phyloP scores from a whole-genome alignment of 2,329 filamentous ascomycete species.

The Boeremia lycopersici region DNA sequence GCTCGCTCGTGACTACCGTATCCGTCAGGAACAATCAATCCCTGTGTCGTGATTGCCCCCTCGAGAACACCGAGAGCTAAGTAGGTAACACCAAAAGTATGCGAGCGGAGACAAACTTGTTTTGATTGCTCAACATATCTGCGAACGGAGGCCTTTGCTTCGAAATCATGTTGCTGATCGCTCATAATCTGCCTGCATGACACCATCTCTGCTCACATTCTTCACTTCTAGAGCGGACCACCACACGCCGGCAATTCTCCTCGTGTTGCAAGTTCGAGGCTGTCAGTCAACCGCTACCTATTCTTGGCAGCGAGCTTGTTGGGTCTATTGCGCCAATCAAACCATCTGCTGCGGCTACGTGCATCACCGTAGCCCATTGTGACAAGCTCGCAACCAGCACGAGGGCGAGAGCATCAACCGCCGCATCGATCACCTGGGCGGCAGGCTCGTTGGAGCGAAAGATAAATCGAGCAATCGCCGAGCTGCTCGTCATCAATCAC shows the following conservation, averaged over 20 bases:
- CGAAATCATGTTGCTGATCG: neutral
- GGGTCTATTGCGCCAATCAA: conserved; percentile 11
- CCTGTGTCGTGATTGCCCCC: conserved; percentile 5
- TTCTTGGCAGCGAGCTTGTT: conserved; percentile 4
- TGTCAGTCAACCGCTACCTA: neutral
- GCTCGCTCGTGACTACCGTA: neutral
- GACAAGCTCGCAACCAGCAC: conserved; percentile 4
- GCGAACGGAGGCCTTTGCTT: neutral
- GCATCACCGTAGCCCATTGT: conserved; percentile 9
- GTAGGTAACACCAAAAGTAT: neutral
- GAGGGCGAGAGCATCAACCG: conserved; percentile 5
- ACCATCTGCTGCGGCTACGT: conserved; percentile 7
- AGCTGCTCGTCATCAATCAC: neutral
- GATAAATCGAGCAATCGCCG: neutral
- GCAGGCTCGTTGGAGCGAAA: neutral
- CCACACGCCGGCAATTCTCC: conserved; percentile 5
- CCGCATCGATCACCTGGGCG: neutral
- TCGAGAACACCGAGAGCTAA: conserved; percentile 8
- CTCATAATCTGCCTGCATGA: neutral
- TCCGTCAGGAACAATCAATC: neutral
- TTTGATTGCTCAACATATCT: neutral
- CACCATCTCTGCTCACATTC: neutral
- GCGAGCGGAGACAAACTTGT: neutral
- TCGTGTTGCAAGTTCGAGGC: conserved; percentile 10
- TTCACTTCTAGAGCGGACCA: conserved; percentile 1